Base-by-base conservation (phyloP, 148 eudicot genomes). In the Tetragonia tetragonoides region DNA sequence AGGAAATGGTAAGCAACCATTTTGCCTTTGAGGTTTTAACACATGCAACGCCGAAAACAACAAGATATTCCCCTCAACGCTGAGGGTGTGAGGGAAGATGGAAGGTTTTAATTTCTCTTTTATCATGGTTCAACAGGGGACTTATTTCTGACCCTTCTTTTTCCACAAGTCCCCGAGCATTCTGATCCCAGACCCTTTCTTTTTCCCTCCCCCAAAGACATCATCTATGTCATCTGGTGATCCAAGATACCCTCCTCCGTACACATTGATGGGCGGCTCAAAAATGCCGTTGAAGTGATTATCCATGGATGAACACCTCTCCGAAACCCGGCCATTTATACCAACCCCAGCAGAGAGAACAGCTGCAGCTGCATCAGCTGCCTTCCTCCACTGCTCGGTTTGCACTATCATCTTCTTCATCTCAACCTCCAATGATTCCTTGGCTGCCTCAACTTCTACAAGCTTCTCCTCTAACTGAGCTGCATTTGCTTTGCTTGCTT, bases 301-400 rank as follows among this genome's bases (percentile, higher is more conserved):
- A 61, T 93, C 99, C 96, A 93, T 91, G 5, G 99, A 93, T 2
- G 93, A 93, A 76, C 90, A 92, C 76, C 97, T 85, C 78, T 87
- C 92, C 0, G 93, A 85, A 2, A 91, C 76, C 53, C 92, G 84
- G 6, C 89, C 91, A 21, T 84, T 85, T 80, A 74, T 83, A 18
- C 87, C 92, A 46, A 69, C 87, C 4, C 85, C 94, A 10, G 87
- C 93, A 44, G 93, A 82, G 16, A 93, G 88, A 70, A 93, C 87
- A 7, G 90, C 77, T 1, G 97, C 97, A 21, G 97, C 97, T 56
- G 95, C 97, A 78, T 93, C 95, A 2, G 95, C 97, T 0, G 99
- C 99, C 80, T 95, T 95, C 72, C 97, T 87, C 99, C 99, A 95
- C 70, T 95, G 99, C 84, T 95, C 99, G 3, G 97, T 93, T 75